A percentile compares a stretch with the other conserved stretches of the same genome.
phyloP scores from a whole-genome alignment of 1,139 yeast species.

The Dujonia santamariae region DNA sequence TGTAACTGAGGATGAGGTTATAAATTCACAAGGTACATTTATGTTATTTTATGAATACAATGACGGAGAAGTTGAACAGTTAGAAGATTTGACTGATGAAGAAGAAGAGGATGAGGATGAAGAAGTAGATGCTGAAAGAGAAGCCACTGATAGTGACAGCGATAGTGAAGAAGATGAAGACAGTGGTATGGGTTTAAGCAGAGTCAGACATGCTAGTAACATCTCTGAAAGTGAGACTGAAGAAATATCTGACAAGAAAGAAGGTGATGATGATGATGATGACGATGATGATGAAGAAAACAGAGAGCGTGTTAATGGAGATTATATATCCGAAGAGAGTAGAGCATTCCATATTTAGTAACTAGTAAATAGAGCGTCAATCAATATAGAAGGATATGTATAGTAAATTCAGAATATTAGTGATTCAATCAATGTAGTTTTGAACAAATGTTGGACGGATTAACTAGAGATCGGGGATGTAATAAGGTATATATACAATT shows the following conservation, averaged over 20 bases:
- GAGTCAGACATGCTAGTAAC: background rate
- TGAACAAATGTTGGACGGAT: too few species aligned
- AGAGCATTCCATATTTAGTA: conserved; percentile 21
- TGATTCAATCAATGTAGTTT: too few species aligned
- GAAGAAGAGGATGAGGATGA: conserved; percentile 32
- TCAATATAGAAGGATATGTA: too few species aligned
- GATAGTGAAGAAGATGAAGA: conserved; percentile 12
- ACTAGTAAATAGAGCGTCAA: too few species aligned
- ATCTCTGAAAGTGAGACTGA: conserved; percentile 3
- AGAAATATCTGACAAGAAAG: conserved; percentile 9
- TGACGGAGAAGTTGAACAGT: conserved; percentile 35
- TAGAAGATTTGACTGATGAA: conserved; percentile 30
- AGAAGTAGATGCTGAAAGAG: conserved; percentile 12
- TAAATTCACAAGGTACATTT: conserved; percentile 81
- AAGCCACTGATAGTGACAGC: conserved; percentile 5
- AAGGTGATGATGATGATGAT: conserved; percentile 23
- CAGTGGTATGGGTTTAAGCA: background rate
- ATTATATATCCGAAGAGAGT: conserved; percentile 17
- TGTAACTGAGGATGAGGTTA: conserved; percentile 75
- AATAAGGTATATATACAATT: too few species aligned
- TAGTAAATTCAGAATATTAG: too few species aligned
- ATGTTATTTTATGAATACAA: conserved; percentile 81
- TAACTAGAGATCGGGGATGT: too few species aligned
- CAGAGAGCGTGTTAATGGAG: too few species aligned
- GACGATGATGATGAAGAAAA: conserved; percentile 13